Percentiles rank a stretch among this genome's conserved stretches.
Evolutionary conservation across 352 stramenopile genomes (phyloP).

Genomic region (Nothophytophthora sp.): DNA sequence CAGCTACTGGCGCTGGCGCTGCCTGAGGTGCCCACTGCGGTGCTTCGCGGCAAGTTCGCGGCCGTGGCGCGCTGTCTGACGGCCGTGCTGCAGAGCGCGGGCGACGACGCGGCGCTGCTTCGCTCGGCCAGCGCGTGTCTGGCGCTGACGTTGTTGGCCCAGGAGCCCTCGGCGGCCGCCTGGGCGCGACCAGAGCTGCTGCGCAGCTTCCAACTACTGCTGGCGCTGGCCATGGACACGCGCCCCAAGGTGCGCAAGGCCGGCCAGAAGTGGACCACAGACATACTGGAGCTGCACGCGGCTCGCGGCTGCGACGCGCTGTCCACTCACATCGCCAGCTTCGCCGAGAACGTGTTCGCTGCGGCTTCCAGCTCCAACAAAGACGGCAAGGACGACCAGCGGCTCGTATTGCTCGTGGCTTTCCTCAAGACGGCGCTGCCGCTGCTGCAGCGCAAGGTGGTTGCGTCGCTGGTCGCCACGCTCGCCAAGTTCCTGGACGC

Average conservation of each 20-base stretch:
- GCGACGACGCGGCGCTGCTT: conserved; percentile 60
- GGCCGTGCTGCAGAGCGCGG: conserved; percentile 69
- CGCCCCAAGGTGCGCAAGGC: conserved; percentile 86
- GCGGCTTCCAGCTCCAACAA: conserved; percentile 33
- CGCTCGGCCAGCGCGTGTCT: conserved; percentile 70
- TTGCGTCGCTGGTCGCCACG: conserved; percentile 71
- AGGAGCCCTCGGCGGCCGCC: conserved; percentile 60
- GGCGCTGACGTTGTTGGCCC: conserved; percentile 59
- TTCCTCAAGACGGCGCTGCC: conserved; percentile 82
- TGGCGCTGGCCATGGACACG: conserved; percentile 75
- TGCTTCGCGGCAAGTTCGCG: conserved; percentile 81
- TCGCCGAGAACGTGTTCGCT: conserved; percentile 82
- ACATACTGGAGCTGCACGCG: conserved; percentile 73
- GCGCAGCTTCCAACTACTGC: conserved; percentile 76
- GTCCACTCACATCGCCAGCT: conserved; percentile 87
- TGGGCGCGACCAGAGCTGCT: conserved; percentile 76
- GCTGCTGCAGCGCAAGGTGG: conserved; percentile 80
- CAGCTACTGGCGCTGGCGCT: conserved; percentile 80
- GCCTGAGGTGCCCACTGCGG: conserved; percentile 65
- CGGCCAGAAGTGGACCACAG: conserved; percentile 71
- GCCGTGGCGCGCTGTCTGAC: conserved; percentile 70
- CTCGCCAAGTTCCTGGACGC: conserved; percentile 76
- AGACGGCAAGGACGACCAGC: conserved; percentile 65
- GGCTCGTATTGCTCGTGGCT: conserved; percentile 74
- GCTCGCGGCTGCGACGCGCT: conserved; percentile 74